These are phyloP conservation scores for slime mould (Dictyostelium discoideum) DNA, from an alignment of 78 protist genomes.

Conservation along the genomic window dicty_2.7 NC_007091.3:144501-145000, in stretches of 20 bases:
- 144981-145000: neutral
- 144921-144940: neutral
- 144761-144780: neutral
- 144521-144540: too few relatives aligned
- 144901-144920: neutral
- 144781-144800: neutral
- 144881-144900: slow-evolving; percentile 6
- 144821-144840: neutral
- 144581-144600: too few relatives aligned
- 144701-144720: neutral
- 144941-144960: too few relatives aligned
- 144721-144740: neutral
- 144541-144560: too few relatives aligned
- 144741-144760: neutral
- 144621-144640: too few relatives aligned
- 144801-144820: neutral
- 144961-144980: too few relatives aligned
- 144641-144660: neutral
- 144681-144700: too few relatives aligned
- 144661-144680: neutral
- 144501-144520: too few relatives aligned
- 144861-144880: neutral
- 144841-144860: neutral
- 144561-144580: too few relatives aligned
- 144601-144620: too few relatives aligned